Evolutionary conservation across 768 basidiomycete species (phyloP).

Genomic region (Boletus rex-veris): DNA sequence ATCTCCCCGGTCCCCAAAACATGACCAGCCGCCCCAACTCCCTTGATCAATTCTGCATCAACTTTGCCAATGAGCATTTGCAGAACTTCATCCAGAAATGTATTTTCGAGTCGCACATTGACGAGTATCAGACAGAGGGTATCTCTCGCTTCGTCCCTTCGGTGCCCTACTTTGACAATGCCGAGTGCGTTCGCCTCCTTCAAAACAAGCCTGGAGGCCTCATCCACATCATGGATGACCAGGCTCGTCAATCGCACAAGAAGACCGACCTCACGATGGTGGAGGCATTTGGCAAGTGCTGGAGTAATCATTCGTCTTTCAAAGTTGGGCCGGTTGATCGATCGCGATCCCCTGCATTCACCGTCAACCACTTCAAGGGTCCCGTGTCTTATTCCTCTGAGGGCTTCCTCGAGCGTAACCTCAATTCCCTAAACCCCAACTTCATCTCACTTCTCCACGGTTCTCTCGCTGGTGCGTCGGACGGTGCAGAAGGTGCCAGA

Average conservation of each 20-base stretch:
- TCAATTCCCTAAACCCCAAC: constrained; percentile 88
- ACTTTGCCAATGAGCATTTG: constrained; percentile 91
- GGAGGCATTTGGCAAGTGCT: constrained; percentile 89
- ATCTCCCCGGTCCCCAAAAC: constrained; percentile 92
- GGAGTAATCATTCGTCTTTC: constrained; percentile 92
- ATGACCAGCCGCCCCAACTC: constrained; percentile 85
- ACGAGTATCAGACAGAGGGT: constrained; percentile 82
- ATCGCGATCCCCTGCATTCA: constrained; percentile 81
- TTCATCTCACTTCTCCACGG: constrained; percentile 89
- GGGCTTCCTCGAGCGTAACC: constrained; percentile 82
- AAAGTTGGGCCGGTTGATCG: constrained; percentile 75
- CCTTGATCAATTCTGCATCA: constrained; percentile 94
- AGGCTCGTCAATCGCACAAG: constrained; percentile 79
- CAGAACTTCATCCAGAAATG: constrained; percentile 74
- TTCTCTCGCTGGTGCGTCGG: constrained; percentile 29
- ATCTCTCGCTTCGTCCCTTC: constrained; percentile 66
- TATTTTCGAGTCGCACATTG: constrained; percentile 70
- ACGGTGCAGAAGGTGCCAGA: constrained; percentile 64
- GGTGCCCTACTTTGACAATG: constrained; percentile 84
- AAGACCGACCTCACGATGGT: constrained; percentile 95
- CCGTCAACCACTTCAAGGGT: constrained; percentile 87
- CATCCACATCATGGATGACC: constrained; percentile 97
- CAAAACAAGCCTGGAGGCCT: constrained; percentile 58
- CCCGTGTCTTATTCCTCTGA: constrained; percentile 91
- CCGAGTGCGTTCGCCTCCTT: constrained; percentile 76